phyloP scores from a whole-genome alignment of 1,139 yeast genomes.

The Suhomyces bolitotheri region DNA sequence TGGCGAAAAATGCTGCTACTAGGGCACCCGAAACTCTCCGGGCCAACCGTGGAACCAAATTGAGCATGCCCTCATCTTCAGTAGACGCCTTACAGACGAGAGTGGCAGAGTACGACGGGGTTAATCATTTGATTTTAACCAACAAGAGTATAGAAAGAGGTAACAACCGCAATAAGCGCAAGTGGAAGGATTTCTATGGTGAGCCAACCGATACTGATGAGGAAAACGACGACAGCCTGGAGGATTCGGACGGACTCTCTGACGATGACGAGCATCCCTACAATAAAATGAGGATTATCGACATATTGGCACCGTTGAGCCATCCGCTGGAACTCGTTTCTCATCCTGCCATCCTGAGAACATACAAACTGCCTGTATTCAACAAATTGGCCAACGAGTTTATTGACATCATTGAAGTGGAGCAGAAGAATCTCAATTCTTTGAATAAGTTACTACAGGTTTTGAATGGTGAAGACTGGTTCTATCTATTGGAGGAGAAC shows the following conservation, averaged over 20 bases:
- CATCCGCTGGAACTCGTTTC: conserved; percentile 78
- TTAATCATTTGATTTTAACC: conserved; percentile 40
- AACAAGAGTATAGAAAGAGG: conserved; percentile 36
- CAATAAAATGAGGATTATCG: conserved; percentile 43
- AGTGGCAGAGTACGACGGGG: conserved; percentile 46
- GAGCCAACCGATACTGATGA: conserved; percentile 15
- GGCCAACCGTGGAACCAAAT: conserved; percentile 41
- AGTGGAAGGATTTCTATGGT: conserved; percentile 36
- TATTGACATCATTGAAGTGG: conserved; percentile 74
- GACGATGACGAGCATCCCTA: conserved; percentile 37
- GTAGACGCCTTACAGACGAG: conserved; percentile 31
- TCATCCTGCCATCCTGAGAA: conserved; percentile 68
- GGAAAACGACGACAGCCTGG: conserved; percentile 24
- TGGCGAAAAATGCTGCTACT: conserved; percentile 18
- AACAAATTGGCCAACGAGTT: conserved; percentile 66
- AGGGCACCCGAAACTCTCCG: conserved; percentile 15
- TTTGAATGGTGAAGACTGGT: conserved; percentile 85
- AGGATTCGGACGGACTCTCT: conserved; percentile 25
- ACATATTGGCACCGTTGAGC: conserved; percentile 71
- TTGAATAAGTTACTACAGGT: conserved; percentile 72
- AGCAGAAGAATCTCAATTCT: conserved; percentile 72
- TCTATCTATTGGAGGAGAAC: conserved; percentile 59
- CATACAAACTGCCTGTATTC: conserved; percentile 56
- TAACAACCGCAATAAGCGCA: conserved; percentile 33
- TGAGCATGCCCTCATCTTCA: conserved; percentile 21